Evolutionary conservation across 805 yeast species (phyloP), one percentile per base, ranked within the genome.

Genomic region (Saturnispora dispora): DNA sequence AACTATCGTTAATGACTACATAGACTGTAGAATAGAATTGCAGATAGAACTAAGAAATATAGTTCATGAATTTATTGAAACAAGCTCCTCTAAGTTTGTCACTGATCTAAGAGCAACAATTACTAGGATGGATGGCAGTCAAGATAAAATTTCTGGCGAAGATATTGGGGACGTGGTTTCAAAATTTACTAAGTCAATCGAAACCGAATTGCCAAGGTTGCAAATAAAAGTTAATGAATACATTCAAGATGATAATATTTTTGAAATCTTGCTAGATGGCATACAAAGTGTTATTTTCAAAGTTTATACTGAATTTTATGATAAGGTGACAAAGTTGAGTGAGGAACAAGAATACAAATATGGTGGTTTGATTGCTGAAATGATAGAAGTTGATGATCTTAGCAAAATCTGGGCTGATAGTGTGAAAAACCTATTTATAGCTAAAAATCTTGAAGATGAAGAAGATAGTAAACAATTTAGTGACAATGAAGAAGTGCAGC

Each of bases 1-100:
- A 0, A 81, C 77, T 55, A 88, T 88, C 13, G 84, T 86, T 13
- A 83, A 81, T 58, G 83, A 87, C 62, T 84, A 84, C 85, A 77
- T 83, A 45, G 96, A 90, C 67, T 93, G 81, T 50, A 72, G 73
- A 52, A 66, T 66, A 44, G 97, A 90, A 63, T 71, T 90, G 41
- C 86, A 85, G 58, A 71, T 79, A 23, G 89, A 85, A 56, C 72
- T 90, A 56, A 77, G 90, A 56, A 81, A 79, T 54, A 71, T 82
- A 3, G 87, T 89, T 25, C 83, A 81, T 57, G 79, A 75, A 20
- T 81, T 86, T 57, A 83, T 90, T 3, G 78, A 80, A 46, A 76
- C 74, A 13, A 78, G 84, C 1, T 74, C 78, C 1, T 60, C 64
- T 15, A 64, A 67, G 13, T 73, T 86, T 35, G 69, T 67, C 76